These are phyloP conservation scores for Coemansia sp. DNA, from an alignment of 192 early-diverging fungal genomes.

Conservation along the genomic window DNA sequence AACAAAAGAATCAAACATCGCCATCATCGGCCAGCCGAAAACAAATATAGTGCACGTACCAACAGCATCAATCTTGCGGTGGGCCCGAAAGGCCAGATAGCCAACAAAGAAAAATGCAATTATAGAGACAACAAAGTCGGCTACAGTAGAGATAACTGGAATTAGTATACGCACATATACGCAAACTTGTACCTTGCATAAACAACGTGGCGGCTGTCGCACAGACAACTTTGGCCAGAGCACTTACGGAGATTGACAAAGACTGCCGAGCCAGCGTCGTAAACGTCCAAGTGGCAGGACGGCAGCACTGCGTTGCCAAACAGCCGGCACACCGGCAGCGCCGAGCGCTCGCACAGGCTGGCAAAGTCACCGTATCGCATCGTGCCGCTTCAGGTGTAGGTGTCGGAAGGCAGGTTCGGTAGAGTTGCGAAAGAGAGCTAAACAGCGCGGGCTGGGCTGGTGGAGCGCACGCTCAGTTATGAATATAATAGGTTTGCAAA, in stretches of 20 bases:
- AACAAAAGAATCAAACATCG: constrained; percentile 8
- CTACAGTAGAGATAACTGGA: constrained; percentile 16
- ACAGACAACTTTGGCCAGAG: neutral
- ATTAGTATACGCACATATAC: neutral
- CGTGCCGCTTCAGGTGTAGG: constrained; percentile 9
- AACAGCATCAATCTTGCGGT: constrained; percentile 54
- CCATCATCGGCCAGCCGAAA: neutral
- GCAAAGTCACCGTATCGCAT: constrained; percentile 58
- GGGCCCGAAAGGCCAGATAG: constrained; percentile 46
- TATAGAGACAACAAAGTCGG: constrained; percentile 54
- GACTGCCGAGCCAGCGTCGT: constrained; percentile 21
- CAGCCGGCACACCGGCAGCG: constrained; percentile 50
- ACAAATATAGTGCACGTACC: constrained; percentile 37
- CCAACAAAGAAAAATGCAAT: constrained; percentile 44
- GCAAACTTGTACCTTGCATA: neutral
- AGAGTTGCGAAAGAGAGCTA: neutral
- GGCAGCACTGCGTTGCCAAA: constrained; percentile 43
- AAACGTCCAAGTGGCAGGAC: constrained; percentile 29
- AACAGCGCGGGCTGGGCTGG: neutral
- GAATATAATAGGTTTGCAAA: neutral
- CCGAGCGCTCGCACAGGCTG: constrained; percentile 49
- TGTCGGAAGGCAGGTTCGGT: neutral
- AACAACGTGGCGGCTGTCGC: neutral
- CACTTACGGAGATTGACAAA: constrained; percentile 53
- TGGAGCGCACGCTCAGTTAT: neutral